These are phyloP conservation scores for Aristolochia fimbriata DNA, from an alignment of 164 flowering plant genomes.

Conservation along the genomic window DNA sequence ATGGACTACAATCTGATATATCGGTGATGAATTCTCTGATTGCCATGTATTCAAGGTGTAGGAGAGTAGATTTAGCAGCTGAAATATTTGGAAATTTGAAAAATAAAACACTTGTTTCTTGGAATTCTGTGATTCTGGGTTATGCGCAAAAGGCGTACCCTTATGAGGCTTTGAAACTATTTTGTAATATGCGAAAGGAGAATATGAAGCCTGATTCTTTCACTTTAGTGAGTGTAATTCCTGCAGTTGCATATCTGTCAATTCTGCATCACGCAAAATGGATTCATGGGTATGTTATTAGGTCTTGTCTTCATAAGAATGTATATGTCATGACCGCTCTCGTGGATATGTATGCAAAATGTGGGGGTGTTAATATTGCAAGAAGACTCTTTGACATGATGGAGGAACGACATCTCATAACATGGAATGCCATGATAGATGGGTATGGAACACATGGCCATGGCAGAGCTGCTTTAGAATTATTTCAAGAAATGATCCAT, in stretches of 20 bases:
- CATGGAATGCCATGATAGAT: conserved; percentile 64
- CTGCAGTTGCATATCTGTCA: conserved; percentile 34
- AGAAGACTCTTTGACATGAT: conserved; percentile 48
- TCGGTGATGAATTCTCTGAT: conserved; percentile 66
- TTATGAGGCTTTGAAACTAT: conserved; percentile 25
- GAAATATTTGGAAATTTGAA: conserved; percentile 24
- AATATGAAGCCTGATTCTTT: conserved; percentile 34
- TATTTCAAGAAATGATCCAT: conserved; percentile 36
- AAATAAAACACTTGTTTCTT: conserved; percentile 22
- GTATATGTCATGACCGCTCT: conserved; percentile 36
- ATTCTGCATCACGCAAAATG: conserved; percentile 23
- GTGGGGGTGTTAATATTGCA: conserved; percentile 20
- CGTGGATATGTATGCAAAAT: conserved; percentile 36
- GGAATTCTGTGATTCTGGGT: conserved; percentile 35
- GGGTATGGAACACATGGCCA: conserved; percentile 36
- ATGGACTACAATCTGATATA: conserved; percentile 39
- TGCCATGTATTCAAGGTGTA: conserved; percentile 85
- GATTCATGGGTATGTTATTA: conserved; percentile 32
- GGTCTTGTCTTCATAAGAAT: conserved; percentile 30
- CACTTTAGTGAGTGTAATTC: conserved; percentile 40
- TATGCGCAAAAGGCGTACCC: conserved; percentile 27
- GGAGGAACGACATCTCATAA: conserved; percentile 39
- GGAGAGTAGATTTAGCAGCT: conserved; percentile 46
- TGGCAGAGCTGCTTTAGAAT: conserved; percentile 30
- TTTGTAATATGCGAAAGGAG: conserved; percentile 15